These are phyloP conservation scores for Chlorella sorokiniana DNA, from an alignment of 139 green algal genomes.

Conservation along the genomic window DNA sequence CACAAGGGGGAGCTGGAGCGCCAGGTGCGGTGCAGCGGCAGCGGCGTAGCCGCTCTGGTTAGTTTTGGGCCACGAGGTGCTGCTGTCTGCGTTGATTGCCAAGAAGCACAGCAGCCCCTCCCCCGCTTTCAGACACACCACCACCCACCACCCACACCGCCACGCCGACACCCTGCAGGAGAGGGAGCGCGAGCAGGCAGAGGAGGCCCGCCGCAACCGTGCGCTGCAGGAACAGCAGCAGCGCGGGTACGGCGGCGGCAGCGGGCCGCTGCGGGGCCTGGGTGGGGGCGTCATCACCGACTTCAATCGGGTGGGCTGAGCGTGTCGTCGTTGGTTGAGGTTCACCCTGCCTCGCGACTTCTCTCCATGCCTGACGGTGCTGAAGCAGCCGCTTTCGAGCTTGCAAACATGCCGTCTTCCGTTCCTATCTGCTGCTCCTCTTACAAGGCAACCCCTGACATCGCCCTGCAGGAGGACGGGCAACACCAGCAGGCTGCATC, in stretches of 20 bases:
- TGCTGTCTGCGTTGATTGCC: too few species aligned
- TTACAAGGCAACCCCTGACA: too few species aligned
- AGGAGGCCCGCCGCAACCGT: not conserved
- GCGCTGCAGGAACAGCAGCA: not conserved
- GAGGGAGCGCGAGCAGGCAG: conserved; percentile 3
- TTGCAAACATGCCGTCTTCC: too few species aligned
- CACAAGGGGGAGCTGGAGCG: conserved; percentile 17
- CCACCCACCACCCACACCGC: too few species aligned
- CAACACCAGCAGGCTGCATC: too few species aligned
- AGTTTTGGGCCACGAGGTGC: not conserved
- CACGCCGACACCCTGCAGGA: conserved; percentile 2
- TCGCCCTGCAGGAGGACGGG: too few species aligned
- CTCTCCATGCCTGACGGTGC: too few species aligned
- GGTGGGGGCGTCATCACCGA: conserved; percentile 16
- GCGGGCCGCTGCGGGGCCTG: conserved; percentile 15
- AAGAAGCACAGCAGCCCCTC: not conserved
- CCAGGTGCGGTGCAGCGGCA: conserved; percentile 1
- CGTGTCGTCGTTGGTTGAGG: not conserved
- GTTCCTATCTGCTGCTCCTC: too few species aligned
- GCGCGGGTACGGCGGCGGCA: conserved; percentile 19
- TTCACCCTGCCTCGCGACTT: not conserved
- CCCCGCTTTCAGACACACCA: not conserved
- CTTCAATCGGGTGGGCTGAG: conserved; percentile 15
- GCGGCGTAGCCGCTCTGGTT: not conserved
- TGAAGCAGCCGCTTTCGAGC: too few species aligned